Percentiles rank a stretch among this genome's conserved stretches.
Evolutionary conservation across 2,329 filamentous ascomycete genomes (phyloP).

Genomic region (Cytospora schulzeri): DNA sequence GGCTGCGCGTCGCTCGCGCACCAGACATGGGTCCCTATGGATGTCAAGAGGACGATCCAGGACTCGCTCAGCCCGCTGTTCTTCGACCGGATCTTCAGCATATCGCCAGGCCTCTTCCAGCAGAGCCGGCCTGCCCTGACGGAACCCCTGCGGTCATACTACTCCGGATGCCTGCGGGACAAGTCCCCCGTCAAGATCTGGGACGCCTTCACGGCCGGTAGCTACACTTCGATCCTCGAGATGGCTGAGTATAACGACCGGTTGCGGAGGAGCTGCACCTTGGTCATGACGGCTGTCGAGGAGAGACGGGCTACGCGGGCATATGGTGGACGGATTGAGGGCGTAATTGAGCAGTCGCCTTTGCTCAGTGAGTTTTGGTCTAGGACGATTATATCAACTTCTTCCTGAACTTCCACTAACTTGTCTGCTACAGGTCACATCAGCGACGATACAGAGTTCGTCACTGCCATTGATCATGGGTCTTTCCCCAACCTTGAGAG

Average conservation of each 20-base stretch:
- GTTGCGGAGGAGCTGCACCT: conserved; percentile 53
- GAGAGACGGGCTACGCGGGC: conserved; percentile 50
- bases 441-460: conserved; percentile 42
- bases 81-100: conserved; percentile 56
- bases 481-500: conserved; percentile 53
- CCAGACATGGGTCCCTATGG: conserved; percentile 52
- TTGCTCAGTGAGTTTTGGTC: conserved; percentile 47
- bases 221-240: conserved; percentile 53
- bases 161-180: conserved; percentile 43
- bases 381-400: too few species aligned
- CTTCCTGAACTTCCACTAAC: too few species aligned
- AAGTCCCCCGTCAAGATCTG: conserved; percentile 45
- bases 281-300: conserved; percentile 56
- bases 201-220: conserved; percentile 53
- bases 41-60: conserved; percentile 60
- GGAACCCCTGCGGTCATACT: conserved; percentile 50
- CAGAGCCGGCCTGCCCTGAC: conserved; percentile 41
- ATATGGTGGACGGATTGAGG: conserved; percentile 42
- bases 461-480: conserved; percentile 53
- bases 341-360: conserved; percentile 45
- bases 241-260: conserved; percentile 48
- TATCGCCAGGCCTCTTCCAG: conserved; percentile 49
- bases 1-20: conserved; percentile 52
- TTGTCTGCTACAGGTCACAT: conserved; percentile 41
- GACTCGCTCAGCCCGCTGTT: conserved; percentile 58